Conservation (phyloP, 257 asterid species). For the Penstemon newberryi region DNA sequence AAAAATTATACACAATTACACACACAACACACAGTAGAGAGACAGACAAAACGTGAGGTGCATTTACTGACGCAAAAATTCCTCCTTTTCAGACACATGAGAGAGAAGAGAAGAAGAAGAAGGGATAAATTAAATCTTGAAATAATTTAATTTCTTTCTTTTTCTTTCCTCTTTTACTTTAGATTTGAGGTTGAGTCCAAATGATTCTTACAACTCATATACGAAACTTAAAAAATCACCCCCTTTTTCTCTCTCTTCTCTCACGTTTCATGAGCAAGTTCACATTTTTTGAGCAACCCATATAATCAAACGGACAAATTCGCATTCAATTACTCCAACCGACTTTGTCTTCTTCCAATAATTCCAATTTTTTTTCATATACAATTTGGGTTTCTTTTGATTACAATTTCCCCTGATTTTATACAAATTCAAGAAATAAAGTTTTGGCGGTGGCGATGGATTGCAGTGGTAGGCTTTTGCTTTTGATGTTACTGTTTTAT, state of each 20-base stretch:
- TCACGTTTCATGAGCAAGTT: constrained; percentile 15
- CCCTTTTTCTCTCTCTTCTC: not conserved
- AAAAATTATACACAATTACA: no score
- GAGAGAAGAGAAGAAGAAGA: no score
- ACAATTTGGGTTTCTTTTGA: constrained; percentile 13
- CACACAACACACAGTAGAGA: no score
- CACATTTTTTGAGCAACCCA: constrained; percentile 30
- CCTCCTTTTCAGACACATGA: no score
- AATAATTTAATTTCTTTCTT: no score
- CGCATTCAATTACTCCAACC: constrained; percentile 27
- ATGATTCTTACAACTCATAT: no score
- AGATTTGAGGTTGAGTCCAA: no score
- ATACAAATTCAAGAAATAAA: not conserved
- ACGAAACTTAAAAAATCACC: no score
- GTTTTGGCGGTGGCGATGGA: constrained; percentile 39
- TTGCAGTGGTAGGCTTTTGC: constrained; percentile 29
- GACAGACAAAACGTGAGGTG: no score
- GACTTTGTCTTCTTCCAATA: constrained; percentile 21
- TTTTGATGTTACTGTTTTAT: constrained; percentile 28
- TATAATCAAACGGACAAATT: constrained; percentile 25
- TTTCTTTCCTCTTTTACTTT: no score
- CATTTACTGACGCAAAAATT: no score
- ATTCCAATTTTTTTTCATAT: constrained; percentile 23
- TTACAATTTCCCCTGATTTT: not conserved
- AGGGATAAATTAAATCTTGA: no score